These are phyloP conservation scores for Saccharomyces kudriavzevii DNA, from an alignment of 805 yeast species.

Conservation along the genomic window DNA sequence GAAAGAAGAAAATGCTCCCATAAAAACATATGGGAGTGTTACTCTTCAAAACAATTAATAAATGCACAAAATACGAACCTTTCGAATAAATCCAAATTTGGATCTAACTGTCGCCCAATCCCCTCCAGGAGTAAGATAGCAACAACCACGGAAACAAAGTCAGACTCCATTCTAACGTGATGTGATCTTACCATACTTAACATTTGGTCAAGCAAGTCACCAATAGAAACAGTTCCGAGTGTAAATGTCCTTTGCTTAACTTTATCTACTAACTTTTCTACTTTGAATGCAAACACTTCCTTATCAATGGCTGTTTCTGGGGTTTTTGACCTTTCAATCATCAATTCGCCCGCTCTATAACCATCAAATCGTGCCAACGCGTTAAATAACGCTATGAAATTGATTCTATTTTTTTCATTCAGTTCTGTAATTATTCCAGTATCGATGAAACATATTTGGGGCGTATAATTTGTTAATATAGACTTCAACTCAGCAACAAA, in stretches of 20 bases:
- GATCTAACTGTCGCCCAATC: conserved; percentile 88
- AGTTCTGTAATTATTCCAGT: conserved; percentile 91
- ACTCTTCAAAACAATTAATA: conserved; percentile 25
- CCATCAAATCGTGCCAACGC: conserved; percentile 91
- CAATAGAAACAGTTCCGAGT: conserved; percentile 83
- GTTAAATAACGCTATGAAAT: conserved; percentile 82
- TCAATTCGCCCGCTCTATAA: conserved; percentile 84
- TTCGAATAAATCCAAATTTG: conserved; percentile 88
- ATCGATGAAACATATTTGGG: conserved; percentile 85
- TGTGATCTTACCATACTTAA: conserved; percentile 85
- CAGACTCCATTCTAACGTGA: conserved; percentile 97
- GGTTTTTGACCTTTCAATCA: conserved; percentile 90
- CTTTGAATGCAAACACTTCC: conserved; percentile 81
- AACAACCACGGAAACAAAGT: conserved; percentile 89
- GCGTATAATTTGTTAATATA: conserved; percentile 56
- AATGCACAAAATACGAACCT: conserved; percentile 64
- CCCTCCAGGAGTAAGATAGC: conserved; percentile 90
- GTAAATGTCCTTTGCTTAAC: conserved; percentile 87
- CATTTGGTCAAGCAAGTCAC: conserved; percentile 81
- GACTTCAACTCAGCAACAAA: conserved; percentile 38
- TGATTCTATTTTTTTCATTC: conserved; percentile 64
- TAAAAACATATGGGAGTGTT: not conserved
- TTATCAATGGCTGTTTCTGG: conserved; percentile 85
- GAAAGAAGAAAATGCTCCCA: not conserved
- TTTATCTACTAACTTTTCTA: conserved; percentile 70